Base-by-base conservation (phyloP, 495 filamentous ascomycete genomes). In the Friedmanniomyces simplex region DNA sequence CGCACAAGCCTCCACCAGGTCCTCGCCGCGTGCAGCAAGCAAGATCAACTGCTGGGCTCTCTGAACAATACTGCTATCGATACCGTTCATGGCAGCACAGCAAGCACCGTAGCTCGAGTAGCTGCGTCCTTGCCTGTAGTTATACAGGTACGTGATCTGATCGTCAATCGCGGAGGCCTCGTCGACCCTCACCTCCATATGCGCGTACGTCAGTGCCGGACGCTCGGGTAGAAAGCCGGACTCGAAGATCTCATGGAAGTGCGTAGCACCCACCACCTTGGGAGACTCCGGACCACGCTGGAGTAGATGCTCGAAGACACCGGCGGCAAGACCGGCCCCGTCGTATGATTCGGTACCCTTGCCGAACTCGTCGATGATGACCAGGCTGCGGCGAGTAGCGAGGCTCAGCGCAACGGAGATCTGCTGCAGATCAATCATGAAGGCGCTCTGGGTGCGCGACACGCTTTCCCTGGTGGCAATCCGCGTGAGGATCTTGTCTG, bases 171-270 rank as follows among this genome's bases (percentile, higher is more conserved):
- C 69, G 37, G 79, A 73, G 7, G 83, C 79, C 11, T 81, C 70
- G n/a, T 76, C 71, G 12, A 91, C 69, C 41, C 75, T 79, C n/a
- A 97, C 80, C 61, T 95, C 84, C 94, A 97, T 96, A 60, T 95
- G 85, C 0, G 79, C 88, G 65, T 91, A 86, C 1, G 75, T 73
- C 36, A 96, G 68, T 22, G 74, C 69, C 0, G 83, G 77, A n/a
- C 77, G 72, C 61, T 68, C 62, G 8, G 67, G 66, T 16, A 97
- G 71, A 62, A 88, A 84, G 0, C 79, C 77, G 59, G 80, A 77
- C 54, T 93, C 86, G 52, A 96, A 91, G 18, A 96, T 86, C 64
- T 98, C 91, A 68, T 96, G 90, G 60, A 94, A 96, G 66, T 98
- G 94, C 0, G 94, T 97, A 5, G 89, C 87, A 28, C 76, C 88